phyloP scores from a whole-genome alignment of 257 asterid species.

The Solanum clarkiae region DNA sequence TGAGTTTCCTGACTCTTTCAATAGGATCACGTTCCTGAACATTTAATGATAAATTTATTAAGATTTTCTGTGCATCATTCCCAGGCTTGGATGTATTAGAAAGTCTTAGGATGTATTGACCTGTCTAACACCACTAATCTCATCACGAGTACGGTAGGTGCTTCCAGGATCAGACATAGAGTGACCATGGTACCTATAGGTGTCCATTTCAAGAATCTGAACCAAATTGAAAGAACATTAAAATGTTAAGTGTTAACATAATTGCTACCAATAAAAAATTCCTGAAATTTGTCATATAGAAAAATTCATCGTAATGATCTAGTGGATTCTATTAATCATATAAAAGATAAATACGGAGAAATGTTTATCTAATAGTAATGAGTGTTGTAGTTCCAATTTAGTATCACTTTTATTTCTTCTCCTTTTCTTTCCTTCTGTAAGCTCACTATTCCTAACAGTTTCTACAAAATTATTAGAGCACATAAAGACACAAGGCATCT shows the following conservation, averaged over 20 bases:
- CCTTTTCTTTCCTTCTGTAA: background rate
- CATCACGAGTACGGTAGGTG: conserved; percentile 98
- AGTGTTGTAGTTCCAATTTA: background rate
- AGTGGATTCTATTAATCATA: background rate
- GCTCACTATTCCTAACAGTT: background rate
- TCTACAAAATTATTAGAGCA: background rate
- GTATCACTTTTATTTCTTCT: background rate
- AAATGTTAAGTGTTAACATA: background rate
- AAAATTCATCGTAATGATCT: background rate
- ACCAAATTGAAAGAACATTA: conserved; percentile 13
- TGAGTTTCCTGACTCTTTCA: conserved; percentile 82
- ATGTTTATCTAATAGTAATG: background rate
- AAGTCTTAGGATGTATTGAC: conserved; percentile 14
- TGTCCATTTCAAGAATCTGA: conserved; percentile 99
- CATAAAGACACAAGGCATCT: background rate
- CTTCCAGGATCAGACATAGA: conserved; percentile 99
- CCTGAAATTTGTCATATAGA: background rate
- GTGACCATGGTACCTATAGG: conserved; percentile 95
- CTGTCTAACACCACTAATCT: conserved; percentile 87
- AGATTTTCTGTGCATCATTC: background rate
- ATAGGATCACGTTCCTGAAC: conserved; percentile 92
- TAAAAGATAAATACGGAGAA: background rate
- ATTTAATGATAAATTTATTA: background rate
- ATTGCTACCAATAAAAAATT: background rate
- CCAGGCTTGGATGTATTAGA: background rate